These are phyloP conservation scores for Xerocomus nothofagi DNA, from an alignment of 1,284 basidiomycete species.

Conservation along the genomic window DNA sequence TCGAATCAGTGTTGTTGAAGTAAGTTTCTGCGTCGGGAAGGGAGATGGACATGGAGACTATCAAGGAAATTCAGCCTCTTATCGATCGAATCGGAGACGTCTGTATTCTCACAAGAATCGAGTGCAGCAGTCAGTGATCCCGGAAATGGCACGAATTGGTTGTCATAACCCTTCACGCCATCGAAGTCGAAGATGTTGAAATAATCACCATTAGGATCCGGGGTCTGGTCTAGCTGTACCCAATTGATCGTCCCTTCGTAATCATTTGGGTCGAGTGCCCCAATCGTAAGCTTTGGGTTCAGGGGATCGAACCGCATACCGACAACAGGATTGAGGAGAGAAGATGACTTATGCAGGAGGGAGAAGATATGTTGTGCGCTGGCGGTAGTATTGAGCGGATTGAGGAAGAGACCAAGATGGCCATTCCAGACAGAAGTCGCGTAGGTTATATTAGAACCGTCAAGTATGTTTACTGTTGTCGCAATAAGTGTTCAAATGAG, in stretches of 20 bases:
- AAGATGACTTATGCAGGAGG: conserved; percentile 19
- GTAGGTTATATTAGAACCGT: conserved; percentile 14
- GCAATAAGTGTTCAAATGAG: neutral
- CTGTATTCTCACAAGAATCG: conserved; percentile 23
- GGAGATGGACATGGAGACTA: conserved; percentile 19
- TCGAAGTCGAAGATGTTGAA: conserved; percentile 29
- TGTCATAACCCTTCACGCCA: conserved; percentile 35
- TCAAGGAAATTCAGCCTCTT: neutral
- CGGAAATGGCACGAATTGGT: conserved; percentile 24
- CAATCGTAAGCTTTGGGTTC: conserved; percentile 34
- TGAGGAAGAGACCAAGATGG: conserved; percentile 27
- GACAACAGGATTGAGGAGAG: conserved; percentile 35
- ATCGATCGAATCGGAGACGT: neutral
- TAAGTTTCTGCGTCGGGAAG: conserved; percentile 25
- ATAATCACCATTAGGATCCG: conserved; percentile 16
- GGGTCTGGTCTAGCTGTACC: conserved; percentile 25
- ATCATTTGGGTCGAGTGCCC: conserved; percentile 35
- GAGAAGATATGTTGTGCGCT: conserved; percentile 16
- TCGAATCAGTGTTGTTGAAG: conserved; percentile 15
- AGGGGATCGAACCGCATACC: conserved; percentile 31
- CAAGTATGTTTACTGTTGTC: conserved; percentile 23
- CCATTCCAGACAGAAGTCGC: conserved; percentile 24
- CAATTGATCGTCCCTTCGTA: conserved; percentile 36
- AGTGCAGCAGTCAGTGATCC: conserved; percentile 21
- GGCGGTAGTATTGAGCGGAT: conserved; percentile 20